Base-by-base conservation (phyloP, 1,139 yeast species). In the Saccharomyces hybrid region DNA sequence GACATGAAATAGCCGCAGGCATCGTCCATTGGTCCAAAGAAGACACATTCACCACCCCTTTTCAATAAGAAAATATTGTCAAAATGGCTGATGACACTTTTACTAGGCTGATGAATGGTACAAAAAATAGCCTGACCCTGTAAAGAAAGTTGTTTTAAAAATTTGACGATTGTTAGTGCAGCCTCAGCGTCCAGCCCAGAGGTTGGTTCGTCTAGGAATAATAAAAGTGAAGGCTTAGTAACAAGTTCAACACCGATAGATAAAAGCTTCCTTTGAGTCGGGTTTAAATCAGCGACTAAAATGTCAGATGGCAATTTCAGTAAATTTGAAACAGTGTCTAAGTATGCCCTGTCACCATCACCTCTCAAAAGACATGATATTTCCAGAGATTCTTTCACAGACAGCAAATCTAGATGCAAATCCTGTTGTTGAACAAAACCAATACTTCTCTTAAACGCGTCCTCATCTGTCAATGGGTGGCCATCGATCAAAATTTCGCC, bases 361-460 rank as follows among this genome's bases (percentile, higher is more conserved):
- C 81, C 74, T 68, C 83, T 73, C 58, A 79, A 69, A 54, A 75
- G 66, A 13, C 83, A 81, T 8, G 82, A 77, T 65, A 79, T 77
- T 54, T 68, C 73, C 54, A 80, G 70, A 1, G 83, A 75, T 62
- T 80, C 83, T 60, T 80, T 71, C 32, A 80, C 83, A 14, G 83
- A 78, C 46, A 75, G 68, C 63, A 75, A 73, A 9, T 76, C 70
- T 58, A 78, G n/a, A 29, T 80, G 84, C 31, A 80, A 69, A 71
- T 80, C 84, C 65, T 79, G 83, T 64, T 80, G 84, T 64, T 79
- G 83, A 50, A 80, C 84, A 62, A 79, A 80, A 55, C 84, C 84
- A 44, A 81, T 79, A 62, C 80, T 70, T 63, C 83, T 75, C 60
- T 76, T 73, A 59, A 80, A 79, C 0, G 82, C 32, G 32, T 29